Evolutionary conservation across 2,329 filamentous ascomycete species (phyloP), one percentile per base, ranked within the genome.

Genomic region (Fusarium sp.): DNA sequence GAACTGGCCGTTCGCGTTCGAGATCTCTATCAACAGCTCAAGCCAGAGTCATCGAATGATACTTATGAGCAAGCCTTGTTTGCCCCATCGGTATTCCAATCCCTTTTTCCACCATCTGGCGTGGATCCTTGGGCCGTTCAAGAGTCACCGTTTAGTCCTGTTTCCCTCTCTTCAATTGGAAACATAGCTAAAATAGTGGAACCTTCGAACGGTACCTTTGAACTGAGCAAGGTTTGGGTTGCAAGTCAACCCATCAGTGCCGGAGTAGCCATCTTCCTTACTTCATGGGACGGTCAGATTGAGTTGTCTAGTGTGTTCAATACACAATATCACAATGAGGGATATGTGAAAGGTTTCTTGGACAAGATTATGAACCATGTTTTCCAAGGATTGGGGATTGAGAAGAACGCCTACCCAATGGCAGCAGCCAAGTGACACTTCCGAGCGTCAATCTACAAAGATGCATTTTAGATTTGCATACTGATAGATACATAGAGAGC

Each of bases 281-380:
- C 34, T 10, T 37, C 41, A 0, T 61, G 54, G 57, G 13, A 59
- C 3, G 36, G 54, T 0, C 5, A n/a, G 6, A 33, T 50, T 12
- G 23, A 51, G 2, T 8, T 61, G 3, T 59, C 57, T 3, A 30
- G 23, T 11, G 42, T 51, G 2, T 33, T 59, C 15, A 61, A 59
- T 3, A 20, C 10, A 6, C 42, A 31, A 16, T 7, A 50, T 1
- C 36, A 37, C 1, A 11, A 42, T 0, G 3, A 26, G 1, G 10
- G 31, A 1, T 26, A 33, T 8, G 8, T 51, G 4, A 8, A 20
- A 11, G n/a, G 1, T 0, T 50, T 60, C 8, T 4, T 60, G 18
- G 16, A 11, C 10, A 5, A 16, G 2, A 26, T 59, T 1, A 1
- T 59, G 4, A 20, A 16, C 1, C 1, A 26, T n/a, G 26, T 44